Conservation (phyloP, 257 asterid genomes). For the Ligustrum vulgare region DNA sequence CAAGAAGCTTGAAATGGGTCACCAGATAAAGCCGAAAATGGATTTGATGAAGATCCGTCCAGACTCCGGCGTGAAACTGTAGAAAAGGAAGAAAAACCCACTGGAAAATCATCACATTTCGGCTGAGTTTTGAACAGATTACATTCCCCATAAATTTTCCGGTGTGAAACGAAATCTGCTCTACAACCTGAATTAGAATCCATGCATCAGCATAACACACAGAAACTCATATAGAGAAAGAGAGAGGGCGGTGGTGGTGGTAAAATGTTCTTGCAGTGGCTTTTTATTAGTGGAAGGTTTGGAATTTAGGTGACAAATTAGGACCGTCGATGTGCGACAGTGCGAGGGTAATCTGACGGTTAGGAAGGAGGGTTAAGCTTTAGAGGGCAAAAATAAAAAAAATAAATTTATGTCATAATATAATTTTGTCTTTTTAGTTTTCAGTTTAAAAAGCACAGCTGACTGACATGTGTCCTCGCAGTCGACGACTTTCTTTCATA, state of each 20-base stretch:
- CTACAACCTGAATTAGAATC: slow-evolving; percentile 31
- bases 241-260: slow-evolving; percentile 15
- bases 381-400: not conserved
- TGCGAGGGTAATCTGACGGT: slow-evolving; percentile 32
- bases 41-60: slow-evolving; percentile 17
- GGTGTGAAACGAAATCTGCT: slow-evolving; percentile 24
- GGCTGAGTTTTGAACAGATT: slow-evolving; percentile 20
- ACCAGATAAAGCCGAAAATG: slow-evolving; percentile 9
- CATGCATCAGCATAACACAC: slow-evolving; percentile 25
- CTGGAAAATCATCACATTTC: slow-evolving; percentile 21
- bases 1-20: slow-evolving; percentile 29
- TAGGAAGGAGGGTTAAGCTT: slow-evolving; percentile 15
- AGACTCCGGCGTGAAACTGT: slow-evolving; percentile 12
- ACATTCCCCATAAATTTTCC: slow-evolving; percentile 23
- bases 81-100: slow-evolving; percentile 25
- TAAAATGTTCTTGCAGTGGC: slow-evolving; percentile 23
- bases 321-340: slow-evolving; percentile 23
- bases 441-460: not conserved
- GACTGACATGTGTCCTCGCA: slow-evolving; percentile 19
- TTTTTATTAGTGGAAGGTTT: slow-evolving; percentile 24
- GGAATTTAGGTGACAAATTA: slow-evolving; percentile 16
- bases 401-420: slow-evolving; percentile 8
- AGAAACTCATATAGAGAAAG: slow-evolving; percentile 7
- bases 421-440: slow-evolving; percentile 17
- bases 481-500: not conserved